These are phyloP conservation scores for Trichosporon coremiiforme DNA, from an alignment of 1,284 basidiomycete genomes.

Conservation along the genomic window DNA sequence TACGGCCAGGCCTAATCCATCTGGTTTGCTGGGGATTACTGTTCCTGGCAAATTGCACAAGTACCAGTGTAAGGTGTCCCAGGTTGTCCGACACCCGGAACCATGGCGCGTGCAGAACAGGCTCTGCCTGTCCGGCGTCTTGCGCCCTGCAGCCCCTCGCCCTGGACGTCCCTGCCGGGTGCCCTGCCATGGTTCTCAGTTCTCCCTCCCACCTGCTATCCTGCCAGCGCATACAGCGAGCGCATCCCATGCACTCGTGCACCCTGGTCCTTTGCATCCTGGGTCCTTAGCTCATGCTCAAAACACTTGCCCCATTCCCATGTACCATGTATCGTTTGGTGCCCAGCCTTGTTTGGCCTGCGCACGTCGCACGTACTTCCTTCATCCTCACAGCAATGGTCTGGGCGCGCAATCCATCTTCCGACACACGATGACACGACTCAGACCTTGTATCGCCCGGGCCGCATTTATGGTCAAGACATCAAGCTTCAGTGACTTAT, in stretches of 20 bases:
- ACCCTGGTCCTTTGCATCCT: neutral
- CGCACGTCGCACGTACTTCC: neutral
- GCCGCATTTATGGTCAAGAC: too few species aligned
- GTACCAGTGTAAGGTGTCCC: neutral
- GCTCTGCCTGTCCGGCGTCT: too few species aligned
- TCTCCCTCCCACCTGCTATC: neutral
- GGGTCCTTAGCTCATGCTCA: neutral
- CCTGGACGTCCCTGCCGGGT: too few species aligned
- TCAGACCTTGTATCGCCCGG: too few species aligned
- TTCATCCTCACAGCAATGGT: too few species aligned
- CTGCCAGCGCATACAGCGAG: too few species aligned
- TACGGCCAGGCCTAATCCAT: neutral
- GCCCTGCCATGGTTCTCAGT: neutral
- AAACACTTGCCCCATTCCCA: conserved; percentile 9
- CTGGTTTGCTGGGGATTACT: neutral
- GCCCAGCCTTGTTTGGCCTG: neutral
- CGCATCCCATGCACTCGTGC: too few species aligned
- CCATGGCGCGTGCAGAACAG: too few species aligned
- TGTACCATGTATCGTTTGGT: conserved; percentile 3
- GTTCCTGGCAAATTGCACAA: neutral
- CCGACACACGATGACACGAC: neutral
- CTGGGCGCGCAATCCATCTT: neutral
- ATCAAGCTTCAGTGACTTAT: neutral
- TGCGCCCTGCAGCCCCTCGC: too few species aligned
- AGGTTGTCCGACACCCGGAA: too few species aligned